phyloP scores from a whole-genome alignment of 306 rosid species.

The Trifolium dubium region DNA sequence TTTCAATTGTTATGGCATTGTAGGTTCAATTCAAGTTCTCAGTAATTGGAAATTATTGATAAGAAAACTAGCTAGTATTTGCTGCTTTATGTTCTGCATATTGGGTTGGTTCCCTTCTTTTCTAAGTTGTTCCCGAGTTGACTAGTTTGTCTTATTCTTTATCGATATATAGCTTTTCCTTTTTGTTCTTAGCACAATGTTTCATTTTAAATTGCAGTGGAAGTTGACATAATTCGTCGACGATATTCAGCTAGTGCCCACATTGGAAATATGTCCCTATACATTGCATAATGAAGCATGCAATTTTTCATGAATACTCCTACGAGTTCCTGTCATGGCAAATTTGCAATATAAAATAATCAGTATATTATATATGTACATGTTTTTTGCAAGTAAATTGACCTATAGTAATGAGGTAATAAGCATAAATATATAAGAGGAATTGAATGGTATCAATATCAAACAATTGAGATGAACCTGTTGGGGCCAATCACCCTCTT shows the following conservation, averaged over 20 bases:
- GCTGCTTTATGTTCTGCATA: too few relatives aligned
- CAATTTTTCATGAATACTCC: constrained; percentile 5
- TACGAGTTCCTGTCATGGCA: not conserved
- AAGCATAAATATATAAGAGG: not conserved
- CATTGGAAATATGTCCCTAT: not conserved
- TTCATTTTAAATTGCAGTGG: not conserved
- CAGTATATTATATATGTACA: too few relatives aligned
- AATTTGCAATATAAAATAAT: too few relatives aligned
- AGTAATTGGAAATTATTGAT: too few relatives aligned
- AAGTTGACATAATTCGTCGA: not conserved
- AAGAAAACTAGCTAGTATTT: too few relatives aligned
- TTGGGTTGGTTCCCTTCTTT: too few relatives aligned
- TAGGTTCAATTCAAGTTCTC: too few relatives aligned
- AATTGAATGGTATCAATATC: not conserved
- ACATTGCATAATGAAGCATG: not conserved
- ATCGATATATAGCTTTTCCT: not conserved
- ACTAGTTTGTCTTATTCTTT: not conserved
- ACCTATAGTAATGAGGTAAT: too few relatives aligned
- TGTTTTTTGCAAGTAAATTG: too few relatives aligned
- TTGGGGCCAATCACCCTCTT: constrained; percentile 39
- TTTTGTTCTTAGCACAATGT: not conserved
- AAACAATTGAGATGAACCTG: not conserved
- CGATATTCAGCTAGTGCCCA: constrained; percentile 26
- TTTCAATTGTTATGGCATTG: too few relatives aligned
- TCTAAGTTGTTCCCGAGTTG: too few relatives aligned